Evolutionary conservation across 768 basidiomycete species (phyloP).

Genomic region (Strobilomyces confusus): DNA sequence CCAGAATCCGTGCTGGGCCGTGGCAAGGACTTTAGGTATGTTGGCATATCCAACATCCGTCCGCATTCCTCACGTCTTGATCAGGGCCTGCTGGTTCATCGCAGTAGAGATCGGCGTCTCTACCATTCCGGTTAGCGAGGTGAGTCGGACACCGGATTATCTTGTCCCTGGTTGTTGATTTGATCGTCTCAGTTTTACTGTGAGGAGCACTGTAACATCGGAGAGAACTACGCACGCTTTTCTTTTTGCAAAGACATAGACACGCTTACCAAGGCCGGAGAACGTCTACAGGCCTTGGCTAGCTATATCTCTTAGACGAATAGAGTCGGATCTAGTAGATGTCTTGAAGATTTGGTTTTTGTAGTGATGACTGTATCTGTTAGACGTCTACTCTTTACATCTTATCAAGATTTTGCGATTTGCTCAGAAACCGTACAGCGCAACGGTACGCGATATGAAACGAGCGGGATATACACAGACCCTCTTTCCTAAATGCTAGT

Average conservation of each 20-base stretch:
- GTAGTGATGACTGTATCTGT: no score
- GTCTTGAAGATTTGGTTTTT: no score
- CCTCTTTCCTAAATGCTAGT: background rate
- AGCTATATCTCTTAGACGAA: constrained; percentile 46
- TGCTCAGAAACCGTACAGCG: no score
- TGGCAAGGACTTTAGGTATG: constrained; percentile 83
- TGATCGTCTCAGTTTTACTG: constrained; percentile 74
- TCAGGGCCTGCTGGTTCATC: constrained; percentile 92
- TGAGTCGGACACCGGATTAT: constrained; percentile 32
- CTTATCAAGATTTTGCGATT: no score
- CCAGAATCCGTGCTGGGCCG: constrained; percentile 70
- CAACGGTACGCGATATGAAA: no score
- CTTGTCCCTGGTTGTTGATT: background rate
- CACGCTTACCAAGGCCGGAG: constrained; percentile 76
- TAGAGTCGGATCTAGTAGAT: background rate
- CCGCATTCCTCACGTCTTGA: constrained; percentile 10
- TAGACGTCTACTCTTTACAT: no score
- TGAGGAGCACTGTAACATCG: constrained; percentile 77
- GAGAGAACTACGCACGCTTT: constrained; percentile 84
- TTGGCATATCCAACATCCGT: background rate
- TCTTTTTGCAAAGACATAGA: constrained; percentile 95
- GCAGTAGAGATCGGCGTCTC: constrained; percentile 88
- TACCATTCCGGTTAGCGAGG: constrained; percentile 93
- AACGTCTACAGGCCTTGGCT: constrained; percentile 71
- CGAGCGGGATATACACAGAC: no score